Percentiles rank a stretch among this genome's conserved stretches.
phyloP scores from a whole-genome alignment of 2,329 filamentous ascomycete species.

The Aspergillus ruber region DNA sequence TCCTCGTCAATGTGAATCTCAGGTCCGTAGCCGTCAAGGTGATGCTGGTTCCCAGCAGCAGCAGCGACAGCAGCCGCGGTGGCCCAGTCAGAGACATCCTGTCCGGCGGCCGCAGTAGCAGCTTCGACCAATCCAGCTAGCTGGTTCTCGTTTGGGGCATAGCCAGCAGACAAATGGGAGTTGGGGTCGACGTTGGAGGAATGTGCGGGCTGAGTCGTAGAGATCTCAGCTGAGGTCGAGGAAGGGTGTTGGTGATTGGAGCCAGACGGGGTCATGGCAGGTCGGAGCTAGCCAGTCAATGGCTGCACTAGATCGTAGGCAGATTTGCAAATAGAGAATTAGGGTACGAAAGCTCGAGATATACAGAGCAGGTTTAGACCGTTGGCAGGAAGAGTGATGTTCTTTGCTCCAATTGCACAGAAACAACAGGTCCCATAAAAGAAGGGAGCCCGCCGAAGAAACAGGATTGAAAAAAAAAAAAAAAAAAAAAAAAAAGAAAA shows the following conservation, averaged over 20 bases:
- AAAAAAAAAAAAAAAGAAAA: background rate
- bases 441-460: background rate
- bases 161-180: constrained; percentile 20
- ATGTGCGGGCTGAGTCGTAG: constrained; percentile 17
- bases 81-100: constrained; percentile 35
- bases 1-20: constrained; percentile 37
- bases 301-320: background rate
- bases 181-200: constrained; percentile 26
- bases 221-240: constrained; percentile 21
- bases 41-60: constrained; percentile 34
- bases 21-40: constrained; percentile 33
- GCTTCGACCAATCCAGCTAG: constrained; percentile 42
- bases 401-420: background rate
- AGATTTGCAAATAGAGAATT: too few relatives aligned
- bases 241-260: constrained; percentile 25
- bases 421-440: background rate
- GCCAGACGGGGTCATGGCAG: constrained; percentile 23
- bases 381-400: background rate
- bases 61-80: constrained; percentile 41
- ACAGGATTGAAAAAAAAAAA: background rate
- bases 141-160: constrained; percentile 37
- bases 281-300: background rate
- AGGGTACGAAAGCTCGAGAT: too few relatives aligned
- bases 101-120: constrained; percentile 39
- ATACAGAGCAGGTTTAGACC: too few relatives aligned